Base-by-base conservation (phyloP, 768 basidiomycete species). In the Serendipita vermifera region DNA sequence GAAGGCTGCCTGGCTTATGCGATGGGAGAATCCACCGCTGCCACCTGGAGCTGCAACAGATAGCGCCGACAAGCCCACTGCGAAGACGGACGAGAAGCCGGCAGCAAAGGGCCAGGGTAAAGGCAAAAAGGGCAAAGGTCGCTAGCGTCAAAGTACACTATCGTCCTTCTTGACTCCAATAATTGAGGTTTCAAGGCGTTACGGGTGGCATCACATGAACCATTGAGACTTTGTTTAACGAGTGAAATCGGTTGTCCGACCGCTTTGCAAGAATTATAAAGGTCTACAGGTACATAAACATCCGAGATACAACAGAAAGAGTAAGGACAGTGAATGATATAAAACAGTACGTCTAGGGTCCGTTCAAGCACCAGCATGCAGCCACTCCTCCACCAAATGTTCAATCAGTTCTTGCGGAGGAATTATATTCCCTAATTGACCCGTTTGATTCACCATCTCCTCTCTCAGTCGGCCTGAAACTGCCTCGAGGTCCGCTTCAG, bases 1-100 rank as follows among this genome's bases (percentile, higher is more conserved):
- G 24, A 79, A 78, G 60, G 85, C 84, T 64, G 90, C 90, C 20
- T 93, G 90, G 90, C 73, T 93, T 58, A 75, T 93, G 54, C 85
- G 92, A 70, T 48, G 51, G 41, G 51, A 33, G 29, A 33, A 27
- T 58, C 61, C 48, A 54, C 60, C 56, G 63, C 62, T 58, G 60
- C 35, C 40, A 59, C 15, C 62, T 63, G 9, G 15, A 24, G 11
- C 46, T 9, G 46, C 5, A 3, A 29, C 9, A n/a, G 27, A 5
- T 9, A 31, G 9, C 9, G 39, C 17, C 5, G 39, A 2, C 27
- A n/a, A 7, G 9, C 17, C 39, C 1, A n/a, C 15, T 1, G 39
- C 39, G 39, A 51, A 51, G 46, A 9, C 20, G 32, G 46, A 13
- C 46, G 46, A 29, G 46, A n/a, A 51, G 32, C 20, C n/a, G 46